phyloP scores from a whole-genome alignment of 2,329 filamentous ascomycete genomes.

The Periconia digitata region DNA sequence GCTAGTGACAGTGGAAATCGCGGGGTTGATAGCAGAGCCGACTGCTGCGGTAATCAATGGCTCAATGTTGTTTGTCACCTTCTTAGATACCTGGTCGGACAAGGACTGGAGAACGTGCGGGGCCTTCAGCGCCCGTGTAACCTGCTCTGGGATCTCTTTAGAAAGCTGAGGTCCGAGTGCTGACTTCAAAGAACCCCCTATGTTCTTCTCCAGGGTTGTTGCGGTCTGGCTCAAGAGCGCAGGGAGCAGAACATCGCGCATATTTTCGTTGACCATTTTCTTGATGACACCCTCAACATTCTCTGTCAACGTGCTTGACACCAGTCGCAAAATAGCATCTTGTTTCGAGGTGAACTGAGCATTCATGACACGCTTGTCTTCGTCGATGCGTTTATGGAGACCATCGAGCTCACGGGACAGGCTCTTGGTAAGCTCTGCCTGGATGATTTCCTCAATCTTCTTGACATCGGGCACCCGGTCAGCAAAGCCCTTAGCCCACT shows the following conservation, averaged over 20 bases:
- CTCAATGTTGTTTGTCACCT: slow-evolving; percentile 69
- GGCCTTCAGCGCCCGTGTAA: slow-evolving; percentile 70
- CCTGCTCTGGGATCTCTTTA: slow-evolving; percentile 71
- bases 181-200: slow-evolving; percentile 68
- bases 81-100: slow-evolving; percentile 69
- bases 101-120: slow-evolving; percentile 72
- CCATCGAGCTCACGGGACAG: slow-evolving; percentile 53
- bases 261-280: slow-evolving; percentile 74
- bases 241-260: slow-evolving; percentile 75
- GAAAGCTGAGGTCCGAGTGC: slow-evolving; percentile 68
- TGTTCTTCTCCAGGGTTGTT: slow-evolving; percentile 69
- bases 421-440: slow-evolving; percentile 50
- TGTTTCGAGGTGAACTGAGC: slow-evolving; percentile 66
- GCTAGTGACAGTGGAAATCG: slow-evolving; percentile 66
- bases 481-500: slow-evolving; percentile 38
- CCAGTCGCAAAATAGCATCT: slow-evolving; percentile 67
- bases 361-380: slow-evolving; percentile 68
- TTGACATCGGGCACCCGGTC: slow-evolving; percentile 52
- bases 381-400: slow-evolving; percentile 64
- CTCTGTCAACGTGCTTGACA: slow-evolving; percentile 68
- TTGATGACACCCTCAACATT: slow-evolving; percentile 76
- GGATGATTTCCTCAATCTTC: slow-evolving; percentile 53
- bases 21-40: slow-evolving; percentile 59
- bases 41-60: slow-evolving; percentile 62
- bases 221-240: slow-evolving; percentile 66